A percentile compares a stretch with the other conserved stretches of the same genome.
phyloP scores from a whole-genome alignment of 805 yeast genomes.

The Starmerella apis region DNA sequence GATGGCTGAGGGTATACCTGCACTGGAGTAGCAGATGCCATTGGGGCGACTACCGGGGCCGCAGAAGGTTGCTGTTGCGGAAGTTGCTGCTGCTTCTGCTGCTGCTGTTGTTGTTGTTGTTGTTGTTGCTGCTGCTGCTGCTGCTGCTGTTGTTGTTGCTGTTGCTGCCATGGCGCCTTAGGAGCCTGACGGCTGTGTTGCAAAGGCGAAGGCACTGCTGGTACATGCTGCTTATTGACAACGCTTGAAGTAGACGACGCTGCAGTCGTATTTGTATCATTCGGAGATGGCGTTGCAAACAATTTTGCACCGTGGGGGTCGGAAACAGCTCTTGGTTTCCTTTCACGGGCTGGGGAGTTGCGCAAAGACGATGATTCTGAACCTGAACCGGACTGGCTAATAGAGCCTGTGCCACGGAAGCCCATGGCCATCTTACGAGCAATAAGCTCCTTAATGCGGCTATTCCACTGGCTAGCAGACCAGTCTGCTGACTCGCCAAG shows the following conservation, averaged over 20 bases:
- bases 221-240: conserved; percentile 8
- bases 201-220: conserved; percentile 14
- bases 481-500: conserved; percentile 37
- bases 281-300: conserved; percentile 1
- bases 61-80: background rate
- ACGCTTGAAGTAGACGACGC: conserved; percentile 4
- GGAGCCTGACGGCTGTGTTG: conserved; percentile 21
- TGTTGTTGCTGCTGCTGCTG: no score
- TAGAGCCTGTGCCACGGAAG: conserved; percentile 37
- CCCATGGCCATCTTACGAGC: conserved; percentile 43
- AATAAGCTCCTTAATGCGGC: conserved; percentile 45
- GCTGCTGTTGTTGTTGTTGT: no score
- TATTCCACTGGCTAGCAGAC: conserved; percentile 52
- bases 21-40: background rate
- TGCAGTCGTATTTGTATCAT: conserved; percentile 1
- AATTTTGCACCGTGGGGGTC: conserved; percentile 19
- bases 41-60: background rate
- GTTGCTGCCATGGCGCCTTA: conserved; percentile 12
- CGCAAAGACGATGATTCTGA: background rate
- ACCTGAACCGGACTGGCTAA: conserved; percentile 31
- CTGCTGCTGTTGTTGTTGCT: background rate
- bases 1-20: conserved; percentile 5
- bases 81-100: no score
- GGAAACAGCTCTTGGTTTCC: conserved; percentile 28
- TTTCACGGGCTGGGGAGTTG: conserved; percentile 18